Base-by-base conservation (phyloP, 441 rosid species). In the Erodium texanum region DNA sequence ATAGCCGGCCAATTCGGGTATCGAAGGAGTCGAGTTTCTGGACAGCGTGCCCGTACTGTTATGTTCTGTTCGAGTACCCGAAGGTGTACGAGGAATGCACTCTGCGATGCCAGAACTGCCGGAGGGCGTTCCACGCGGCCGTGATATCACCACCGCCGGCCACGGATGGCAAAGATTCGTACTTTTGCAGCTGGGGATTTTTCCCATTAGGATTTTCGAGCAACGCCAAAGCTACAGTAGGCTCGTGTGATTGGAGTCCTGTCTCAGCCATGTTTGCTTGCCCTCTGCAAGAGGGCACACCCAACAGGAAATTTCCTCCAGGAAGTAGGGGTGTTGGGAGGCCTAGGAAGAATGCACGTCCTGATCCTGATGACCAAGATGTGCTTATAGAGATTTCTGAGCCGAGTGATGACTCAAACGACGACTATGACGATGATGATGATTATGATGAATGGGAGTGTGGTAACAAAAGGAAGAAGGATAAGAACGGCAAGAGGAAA, bases 311-410 rank as follows among this genome's bases (percentile, higher is more conserved):
- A n/a, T n/a, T n/a, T n/a, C n/a, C n/a, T n/a, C n/a, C n/a, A n/a
- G n/a, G n/a, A 7, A 36, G 22, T 3, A 22, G 15, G 75, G 67
- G 50, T 34, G 32, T 48, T 43, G 64, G 45, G 22, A 65, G 58
- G 62, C n/a, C 54, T 1, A 76, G 63, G 68, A 50, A 41, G 6
- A 71, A 75, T 75, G 15, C 29, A 27, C 29, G 29, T 27, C 29
- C 29, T 27, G 29, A 84, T 45, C 87, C 87, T 9, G 96, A 90
- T 66, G 82, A 79, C 69, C 48, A 11, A 5, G 87, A 85, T 27
- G 70, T 75, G 38, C 89, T 78, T 68, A 83, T 87, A 70, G 88
- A 80, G 0, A 71, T 88, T 70, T 88, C 96, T 0, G 96, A 88
- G 12, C 65, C 83, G 0, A 83, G 84, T 68, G 81, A 59, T 45